Evolutionary conservation across 2,329 filamentous ascomycete genomes (phyloP).

Genomic region (Fusarium floridanum): DNA sequence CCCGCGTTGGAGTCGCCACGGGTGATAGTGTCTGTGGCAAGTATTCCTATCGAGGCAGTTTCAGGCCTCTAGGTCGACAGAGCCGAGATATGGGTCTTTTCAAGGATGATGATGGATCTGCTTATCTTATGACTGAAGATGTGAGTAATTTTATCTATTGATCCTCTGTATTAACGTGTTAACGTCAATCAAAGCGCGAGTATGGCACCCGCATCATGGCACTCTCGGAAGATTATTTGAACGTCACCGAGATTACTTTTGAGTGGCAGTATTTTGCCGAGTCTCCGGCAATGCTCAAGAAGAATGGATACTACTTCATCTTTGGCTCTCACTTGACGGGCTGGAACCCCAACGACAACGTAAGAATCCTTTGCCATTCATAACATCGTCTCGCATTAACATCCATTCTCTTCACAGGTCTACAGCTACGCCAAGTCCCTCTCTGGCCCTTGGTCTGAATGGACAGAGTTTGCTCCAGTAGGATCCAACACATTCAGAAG

Average conservation of each 20-base stretch:
- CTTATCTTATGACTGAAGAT: constrained; percentile 73
- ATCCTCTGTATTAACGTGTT: too few species aligned
- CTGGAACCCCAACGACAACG: constrained; percentile 74
- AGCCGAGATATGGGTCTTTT: not conserved
- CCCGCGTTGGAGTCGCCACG: constrained; percentile 74
- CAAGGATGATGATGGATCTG: constrained; percentile 70
- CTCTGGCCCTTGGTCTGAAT: constrained; percentile 71
- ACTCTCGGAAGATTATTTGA: constrained; percentile 69
- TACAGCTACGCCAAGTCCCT: constrained; percentile 71
- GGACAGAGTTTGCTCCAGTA: constrained; percentile 68
- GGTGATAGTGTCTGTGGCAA: constrained; percentile 70
- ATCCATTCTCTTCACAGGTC: constrained; percentile 39
- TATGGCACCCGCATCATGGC: constrained; percentile 70
- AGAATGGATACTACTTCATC: constrained; percentile 72
- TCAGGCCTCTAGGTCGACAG: constrained; percentile 40
- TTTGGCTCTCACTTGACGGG: constrained; percentile 71
- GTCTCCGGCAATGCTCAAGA: constrained; percentile 73
- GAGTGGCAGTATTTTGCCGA: constrained; percentile 69
- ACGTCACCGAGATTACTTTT: constrained; percentile 62
- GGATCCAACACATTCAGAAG: constrained; percentile 70
- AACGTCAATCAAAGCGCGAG: constrained; percentile 48
- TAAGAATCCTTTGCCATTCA: constrained; percentile 33
- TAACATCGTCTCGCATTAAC: not conserved
- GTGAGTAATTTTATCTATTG: constrained; percentile 52
- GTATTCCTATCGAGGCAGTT: constrained; percentile 60